These are phyloP conservation scores for Neurospora sp. DNA, from an alignment of 495 filamentous ascomycete species.

Conservation along the genomic window DNA sequence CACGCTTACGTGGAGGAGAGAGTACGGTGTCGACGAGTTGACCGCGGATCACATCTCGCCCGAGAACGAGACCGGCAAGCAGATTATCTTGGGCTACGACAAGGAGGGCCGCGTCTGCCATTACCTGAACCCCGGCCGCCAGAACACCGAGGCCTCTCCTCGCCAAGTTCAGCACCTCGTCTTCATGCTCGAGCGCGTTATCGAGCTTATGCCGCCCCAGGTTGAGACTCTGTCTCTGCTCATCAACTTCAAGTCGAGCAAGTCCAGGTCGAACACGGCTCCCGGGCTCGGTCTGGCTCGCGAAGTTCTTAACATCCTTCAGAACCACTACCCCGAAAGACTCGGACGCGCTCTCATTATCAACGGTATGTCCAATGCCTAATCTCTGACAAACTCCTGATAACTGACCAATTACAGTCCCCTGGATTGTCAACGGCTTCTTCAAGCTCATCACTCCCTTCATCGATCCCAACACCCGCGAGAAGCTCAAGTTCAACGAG, in stretches of 20 bases:
- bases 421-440: constrained; percentile 80
- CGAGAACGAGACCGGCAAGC: constrained; percentile 95
- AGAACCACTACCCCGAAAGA: constrained; percentile 89
- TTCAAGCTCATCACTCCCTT: constrained; percentile 93
- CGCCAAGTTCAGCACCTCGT: constrained; percentile 90
- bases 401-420: constrained; percentile 44
- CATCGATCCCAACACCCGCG: constrained; percentile 81
- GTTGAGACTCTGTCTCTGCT: constrained; percentile 79
- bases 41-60: constrained; percentile 74
- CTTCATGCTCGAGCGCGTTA: constrained; percentile 83
- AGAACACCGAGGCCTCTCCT: constrained; percentile 86
- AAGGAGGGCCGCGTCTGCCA: constrained; percentile 73
- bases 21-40: constrained; percentile 67
- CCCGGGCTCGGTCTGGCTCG: constrained; percentile 66
- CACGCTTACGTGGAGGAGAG: constrained; percentile 79
- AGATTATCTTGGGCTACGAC: constrained; percentile 80
- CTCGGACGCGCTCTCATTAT: constrained; percentile 81
- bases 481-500: constrained; percentile 94
- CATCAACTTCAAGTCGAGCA: constrained; percentile 68
- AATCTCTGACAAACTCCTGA: not conserved
- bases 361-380: constrained; percentile 50
- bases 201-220: constrained; percentile 76
- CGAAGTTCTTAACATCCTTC: constrained; percentile 75
- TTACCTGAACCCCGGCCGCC: constrained; percentile 76
- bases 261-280: constrained; percentile 63